A percentile compares a stretch with the other conserved stretches of the same genome.
phyloP scores from a whole-genome alignment of 148 eudicot genomes.

The Drosera capensis region DNA sequence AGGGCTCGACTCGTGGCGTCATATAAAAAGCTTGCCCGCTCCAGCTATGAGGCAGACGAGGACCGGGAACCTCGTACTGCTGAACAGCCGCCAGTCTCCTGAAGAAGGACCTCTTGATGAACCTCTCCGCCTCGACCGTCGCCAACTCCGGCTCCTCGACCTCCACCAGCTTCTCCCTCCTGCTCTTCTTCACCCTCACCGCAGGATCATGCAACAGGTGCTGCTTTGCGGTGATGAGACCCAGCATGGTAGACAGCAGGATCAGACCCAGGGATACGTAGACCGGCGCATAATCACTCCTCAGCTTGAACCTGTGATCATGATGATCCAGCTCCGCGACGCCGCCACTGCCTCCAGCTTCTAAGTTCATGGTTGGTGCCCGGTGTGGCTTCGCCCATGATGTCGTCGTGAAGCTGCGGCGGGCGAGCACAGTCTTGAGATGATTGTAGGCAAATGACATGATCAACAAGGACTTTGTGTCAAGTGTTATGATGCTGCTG shows the following conservation, averaged over 20 bases:
- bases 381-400: no score
- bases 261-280: constrained; percentile 51
- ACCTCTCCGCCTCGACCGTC: constrained; percentile 28
- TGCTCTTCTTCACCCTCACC: constrained; percentile 43
- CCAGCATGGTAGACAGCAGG: constrained; percentile 20
- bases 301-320: no score
- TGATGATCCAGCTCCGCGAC: no score
- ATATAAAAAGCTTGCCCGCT: not conserved
- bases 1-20: constrained; percentile 13
- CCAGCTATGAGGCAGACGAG: not conserved
- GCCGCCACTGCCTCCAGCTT: no score
- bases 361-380: no score
- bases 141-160: constrained; percentile 52
- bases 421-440: no score
- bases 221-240: constrained; percentile 35
- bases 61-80: constrained; percentile 10
- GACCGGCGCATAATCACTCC: constrained; percentile 34
- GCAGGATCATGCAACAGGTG: constrained; percentile 37
- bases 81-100: constrained; percentile 50
- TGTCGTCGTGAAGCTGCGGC: no score
- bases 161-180: constrained; percentile 51
- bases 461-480: no score
- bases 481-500: no score
- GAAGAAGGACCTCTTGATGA: constrained; percentile 47
- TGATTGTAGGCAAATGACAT: no score